Evolutionary conservation across 1,284 basidiomycete species (phyloP).

Genomic region (Phlebopus sp.): DNA sequence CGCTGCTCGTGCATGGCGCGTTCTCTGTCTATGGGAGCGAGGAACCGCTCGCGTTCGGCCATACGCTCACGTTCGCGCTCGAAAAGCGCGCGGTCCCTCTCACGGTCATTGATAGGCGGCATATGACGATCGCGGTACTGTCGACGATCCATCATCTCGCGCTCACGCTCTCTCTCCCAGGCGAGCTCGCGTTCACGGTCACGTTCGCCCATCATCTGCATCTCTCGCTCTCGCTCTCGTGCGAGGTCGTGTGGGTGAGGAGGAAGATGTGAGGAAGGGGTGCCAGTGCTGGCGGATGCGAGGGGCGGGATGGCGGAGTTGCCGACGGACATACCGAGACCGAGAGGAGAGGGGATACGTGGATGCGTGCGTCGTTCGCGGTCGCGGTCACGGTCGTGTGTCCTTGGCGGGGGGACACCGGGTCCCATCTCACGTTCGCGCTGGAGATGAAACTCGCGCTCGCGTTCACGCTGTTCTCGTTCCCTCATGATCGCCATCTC

Average conservation of each 20-base stretch:
- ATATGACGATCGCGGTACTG: slow-evolving; percentile 28
- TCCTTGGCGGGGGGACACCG: slow-evolving; percentile 17
- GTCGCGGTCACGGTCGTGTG: slow-evolving; percentile 30
- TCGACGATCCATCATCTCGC: slow-evolving; percentile 25
- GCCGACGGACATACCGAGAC: no score
- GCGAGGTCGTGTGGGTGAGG: slow-evolving; percentile 20
- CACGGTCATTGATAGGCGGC: background rate
- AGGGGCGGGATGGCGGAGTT: slow-evolving; percentile 10
- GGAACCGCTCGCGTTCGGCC: slow-evolving; percentile 22
- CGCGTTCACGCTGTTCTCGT: slow-evolving; percentile 28
- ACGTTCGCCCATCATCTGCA: slow-evolving; percentile 21
- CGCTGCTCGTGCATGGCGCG: slow-evolving; percentile 22
- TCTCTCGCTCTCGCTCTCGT: slow-evolving; percentile 27
- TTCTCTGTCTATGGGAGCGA: slow-evolving; percentile 13
- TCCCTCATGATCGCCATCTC: slow-evolving; percentile 26
- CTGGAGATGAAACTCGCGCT: slow-evolving; percentile 21
- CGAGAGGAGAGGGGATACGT: slow-evolving; percentile 25
- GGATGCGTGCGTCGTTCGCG: slow-evolving; percentile 28
- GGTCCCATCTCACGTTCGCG: slow-evolving; percentile 32
- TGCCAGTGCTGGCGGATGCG: slow-evolving; percentile 24
- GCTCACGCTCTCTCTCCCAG: slow-evolving; percentile 30
- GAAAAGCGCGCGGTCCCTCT: slow-evolving; percentile 5
- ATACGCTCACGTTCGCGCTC: slow-evolving; percentile 27
- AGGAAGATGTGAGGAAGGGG: slow-evolving; percentile 13
- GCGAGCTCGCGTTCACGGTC: slow-evolving; percentile 23